Conservation (phyloP, 2,329 filamentous ascomycete genomes). For the Drechslerella coelobrocha region DNA sequence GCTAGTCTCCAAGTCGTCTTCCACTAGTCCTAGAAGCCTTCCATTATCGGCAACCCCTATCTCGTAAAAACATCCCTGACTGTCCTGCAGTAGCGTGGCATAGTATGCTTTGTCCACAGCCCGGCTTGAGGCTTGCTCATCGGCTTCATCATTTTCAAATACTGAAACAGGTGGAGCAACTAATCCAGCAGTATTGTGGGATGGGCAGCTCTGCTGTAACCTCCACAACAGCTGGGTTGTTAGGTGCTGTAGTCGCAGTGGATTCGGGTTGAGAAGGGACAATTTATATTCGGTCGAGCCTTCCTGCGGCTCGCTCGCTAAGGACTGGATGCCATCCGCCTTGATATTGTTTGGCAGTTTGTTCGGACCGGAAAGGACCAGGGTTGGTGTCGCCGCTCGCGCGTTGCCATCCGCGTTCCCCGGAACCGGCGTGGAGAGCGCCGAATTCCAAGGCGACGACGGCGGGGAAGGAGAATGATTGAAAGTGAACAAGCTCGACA, state of each 20-base stretch:
- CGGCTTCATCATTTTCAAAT: slow-evolving; percentile 57
- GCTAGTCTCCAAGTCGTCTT: slow-evolving; percentile 92
- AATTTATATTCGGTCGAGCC: slow-evolving; percentile 97
- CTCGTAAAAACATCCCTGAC: slow-evolving; percentile 90
- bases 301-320: slow-evolving; percentile 90
- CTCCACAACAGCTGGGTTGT: slow-evolving; percentile 96
- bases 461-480: slow-evolving; percentile 86
- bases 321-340: slow-evolving; percentile 73
- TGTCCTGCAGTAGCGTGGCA: slow-evolving; percentile 83
- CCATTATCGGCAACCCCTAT: slow-evolving; percentile 96
- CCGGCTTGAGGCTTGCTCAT: slow-evolving; percentile 66
- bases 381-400: slow-evolving; percentile 58
- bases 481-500: slow-evolving; percentile 97
- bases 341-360: slow-evolving; percentile 56
- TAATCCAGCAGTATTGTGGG: slow-evolving; percentile 66
- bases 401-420: slow-evolving; percentile 51
- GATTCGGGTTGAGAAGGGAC: slow-evolving; percentile 66
- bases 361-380: slow-evolving; percentile 50
- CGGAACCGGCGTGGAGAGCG: slow-evolving; percentile 60
- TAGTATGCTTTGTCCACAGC: slow-evolving; percentile 57
- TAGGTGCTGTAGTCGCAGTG: slow-evolving; percentile 77
- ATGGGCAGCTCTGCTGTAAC: slow-evolving; percentile 89
- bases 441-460: slow-evolving; percentile 82
- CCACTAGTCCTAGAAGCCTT: slow-evolving; percentile 82
- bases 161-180: slow-evolving; percentile 62